Evolutionary conservation across 2,329 filamentous ascomycete genomes (phyloP), one percentile per base, ranked within the genome.

Genomic region (Pseudogymnoascus sp.): DNA sequence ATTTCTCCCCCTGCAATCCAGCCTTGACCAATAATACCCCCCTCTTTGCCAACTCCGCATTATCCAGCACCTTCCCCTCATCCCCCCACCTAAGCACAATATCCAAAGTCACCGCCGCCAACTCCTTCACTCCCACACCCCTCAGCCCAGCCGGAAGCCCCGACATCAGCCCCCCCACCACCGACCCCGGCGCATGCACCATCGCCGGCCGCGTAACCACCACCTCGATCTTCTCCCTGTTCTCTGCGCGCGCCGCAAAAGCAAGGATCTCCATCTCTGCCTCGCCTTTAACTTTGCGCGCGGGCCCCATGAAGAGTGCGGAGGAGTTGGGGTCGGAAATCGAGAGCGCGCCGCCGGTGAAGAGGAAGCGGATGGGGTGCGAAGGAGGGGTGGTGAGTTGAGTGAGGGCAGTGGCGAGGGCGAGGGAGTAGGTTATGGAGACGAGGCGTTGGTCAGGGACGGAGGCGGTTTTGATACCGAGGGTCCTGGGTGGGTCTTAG

Each of bases 391-490:
- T 53, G 11, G 25, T 25, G 4, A 53, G 46, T 10, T 53, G 25
- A 2, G 46, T 53, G 46, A 53, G 46, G 25, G 46, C 46, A n/a
- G 14, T 31, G 14, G 46, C 25, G 46, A 53, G 46, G 25, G 46
- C 46, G 25, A 11, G 25, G 46, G 25, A 18, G n/a, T 31, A 53
- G 8, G 46, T 53, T 16, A 53, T 4, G 8, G 16, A 5, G 21
- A 56, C 23, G 21, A 42, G 36, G 23, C 31, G 59, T 21, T n/a
- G 16, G 62, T 21, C 18, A n/a, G 36, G 7, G 25, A 62, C 34
- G 28, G 23, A 56, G 40, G 56, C 38, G 31, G 37, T 18, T 46
- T 14, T 61, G 18, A 44, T 44, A 4, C 64, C 63, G 34, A 64
- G 40, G 25, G 63, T 23, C 63, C 63, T 44, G 25, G 16, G 3